A percentile compares a stretch with the other conserved stretches of the same genome.
These are phyloP conservation scores for Corynespora cassiicola DNA, from an alignment of 2,329 filamentous ascomycete species.

Conservation along the genomic window DNA sequence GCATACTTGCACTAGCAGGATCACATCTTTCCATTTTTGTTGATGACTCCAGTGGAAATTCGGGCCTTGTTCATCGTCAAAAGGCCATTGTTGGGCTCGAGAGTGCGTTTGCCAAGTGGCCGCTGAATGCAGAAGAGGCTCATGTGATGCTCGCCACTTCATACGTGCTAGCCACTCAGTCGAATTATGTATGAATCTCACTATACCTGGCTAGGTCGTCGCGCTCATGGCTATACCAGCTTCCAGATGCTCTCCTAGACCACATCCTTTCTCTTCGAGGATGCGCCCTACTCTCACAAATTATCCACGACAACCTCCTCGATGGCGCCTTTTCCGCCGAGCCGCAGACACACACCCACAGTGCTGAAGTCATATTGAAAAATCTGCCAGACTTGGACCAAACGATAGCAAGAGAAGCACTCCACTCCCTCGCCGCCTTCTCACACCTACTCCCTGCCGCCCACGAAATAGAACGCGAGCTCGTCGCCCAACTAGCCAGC, in stretches of 20 bases:
- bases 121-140: no score
- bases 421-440: conserved; percentile 17
- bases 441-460: conserved; percentile 4
- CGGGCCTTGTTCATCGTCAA: conserved; percentile 25
- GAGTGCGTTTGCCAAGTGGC: conserved; percentile 26
- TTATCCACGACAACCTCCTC: conserved; percentile 18
- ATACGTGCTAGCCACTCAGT: conserved; percentile 27
- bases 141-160: conserved; percentile 31
- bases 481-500: conserved; percentile 17
- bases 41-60: conserved; percentile 9
- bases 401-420: conserved; percentile 12
- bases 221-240: no score
- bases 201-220: no score
- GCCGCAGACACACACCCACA: conserved; percentile 8
- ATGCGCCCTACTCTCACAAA: conserved; percentile 23
- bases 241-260: conserved; percentile 24
- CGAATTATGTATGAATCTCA: conserved; percentile 24
- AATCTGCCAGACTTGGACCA: conserved; percentile 19
- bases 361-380: conserved; percentile 11
- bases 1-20: conserved; percentile 28
- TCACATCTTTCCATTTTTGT: conserved; percentile 27
- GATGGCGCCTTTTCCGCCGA: conserved; percentile 19
- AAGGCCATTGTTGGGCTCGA: conserved; percentile 28
- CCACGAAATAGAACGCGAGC: conserved; percentile 18
- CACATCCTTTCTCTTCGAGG: conserved; percentile 26